Percentiles rank a stretch among this genome's conserved stretches.
These are phyloP conservation scores for Cryptomeria japonica DNA, from an alignment of 75 land plant genomes.

Conservation along the genomic window DNA sequence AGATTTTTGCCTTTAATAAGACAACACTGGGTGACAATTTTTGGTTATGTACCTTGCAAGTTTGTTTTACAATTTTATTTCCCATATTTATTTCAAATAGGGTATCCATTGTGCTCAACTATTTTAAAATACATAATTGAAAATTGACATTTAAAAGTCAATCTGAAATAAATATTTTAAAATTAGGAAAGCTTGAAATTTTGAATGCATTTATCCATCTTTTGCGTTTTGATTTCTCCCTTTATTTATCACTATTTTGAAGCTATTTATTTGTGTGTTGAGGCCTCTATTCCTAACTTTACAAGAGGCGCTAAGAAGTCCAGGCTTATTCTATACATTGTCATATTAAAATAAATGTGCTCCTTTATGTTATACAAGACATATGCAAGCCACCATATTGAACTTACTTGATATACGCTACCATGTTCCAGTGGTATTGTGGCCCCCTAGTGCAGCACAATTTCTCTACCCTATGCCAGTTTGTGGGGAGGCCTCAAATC, in stretches of 20 bases:
- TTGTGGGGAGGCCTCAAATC: slow-evolving; percentile 97
- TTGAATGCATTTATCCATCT: background rate
- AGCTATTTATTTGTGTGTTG: background rate
- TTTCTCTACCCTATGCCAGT: slow-evolving; percentile 78
- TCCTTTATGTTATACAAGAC: background rate
- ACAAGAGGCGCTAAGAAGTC: background rate
- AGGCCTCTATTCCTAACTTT: background rate
- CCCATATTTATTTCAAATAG: background rate
- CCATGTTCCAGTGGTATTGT: slow-evolving; percentile 62
- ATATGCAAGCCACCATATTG: background rate
- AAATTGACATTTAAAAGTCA: background rate
- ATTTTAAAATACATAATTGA: background rate
- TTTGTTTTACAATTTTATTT: background rate
- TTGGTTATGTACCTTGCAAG: background rate
- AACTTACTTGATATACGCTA: background rate
- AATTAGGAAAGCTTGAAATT: background rate
- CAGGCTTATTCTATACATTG: background rate
- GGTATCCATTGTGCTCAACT: background rate
- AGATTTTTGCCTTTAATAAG: background rate
- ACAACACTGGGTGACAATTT: background rate
- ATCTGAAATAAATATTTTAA: background rate
- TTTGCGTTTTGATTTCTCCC: background rate
- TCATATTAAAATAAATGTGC: background rate
- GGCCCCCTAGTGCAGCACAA: slow-evolving; percentile 90
- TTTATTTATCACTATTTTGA: background rate